These are phyloP conservation scores for Skeletonema marinoi DNA, from an alignment of 108 stramenopile species.

Conservation along the genomic window DNA sequence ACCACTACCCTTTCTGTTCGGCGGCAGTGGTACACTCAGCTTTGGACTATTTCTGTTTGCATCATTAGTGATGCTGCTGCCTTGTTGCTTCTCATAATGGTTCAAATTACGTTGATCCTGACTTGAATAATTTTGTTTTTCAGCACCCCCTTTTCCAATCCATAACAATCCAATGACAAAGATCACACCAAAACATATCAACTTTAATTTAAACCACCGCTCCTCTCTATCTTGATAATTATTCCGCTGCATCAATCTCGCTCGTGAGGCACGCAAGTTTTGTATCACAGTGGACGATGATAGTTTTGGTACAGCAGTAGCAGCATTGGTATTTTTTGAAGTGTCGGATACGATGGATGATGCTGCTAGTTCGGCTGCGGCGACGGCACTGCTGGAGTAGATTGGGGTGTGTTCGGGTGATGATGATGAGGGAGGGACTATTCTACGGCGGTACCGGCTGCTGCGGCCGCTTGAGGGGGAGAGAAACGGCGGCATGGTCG, in stretches of 20 bases:
- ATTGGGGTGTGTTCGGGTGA: background rate
- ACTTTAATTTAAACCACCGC: background rate
- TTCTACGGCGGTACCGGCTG: background rate
- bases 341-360: background rate
- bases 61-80: background rate
- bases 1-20: background rate
- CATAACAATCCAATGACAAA: background rate
- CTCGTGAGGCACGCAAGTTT: background rate
- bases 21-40: background rate
- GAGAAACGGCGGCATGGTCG: background rate
- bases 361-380: conserved; percentile 12
- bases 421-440: background rate
- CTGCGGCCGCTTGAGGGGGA: background rate
- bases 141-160: background rate
- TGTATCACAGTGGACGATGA: background rate
- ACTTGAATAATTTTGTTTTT: background rate
- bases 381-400: background rate
- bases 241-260: background rate
- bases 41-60: background rate
- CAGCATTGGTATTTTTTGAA: background rate
- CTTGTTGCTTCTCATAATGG: background rate
- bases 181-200: background rate
- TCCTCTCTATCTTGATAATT: background rate
- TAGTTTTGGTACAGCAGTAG: background rate
- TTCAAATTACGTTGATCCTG: background rate